Evolutionary conservation across 2,329 filamentous ascomycete species (phyloP), one percentile per base, ranked within the genome.

Genomic region (Dichotomopilus funicola): DNA sequence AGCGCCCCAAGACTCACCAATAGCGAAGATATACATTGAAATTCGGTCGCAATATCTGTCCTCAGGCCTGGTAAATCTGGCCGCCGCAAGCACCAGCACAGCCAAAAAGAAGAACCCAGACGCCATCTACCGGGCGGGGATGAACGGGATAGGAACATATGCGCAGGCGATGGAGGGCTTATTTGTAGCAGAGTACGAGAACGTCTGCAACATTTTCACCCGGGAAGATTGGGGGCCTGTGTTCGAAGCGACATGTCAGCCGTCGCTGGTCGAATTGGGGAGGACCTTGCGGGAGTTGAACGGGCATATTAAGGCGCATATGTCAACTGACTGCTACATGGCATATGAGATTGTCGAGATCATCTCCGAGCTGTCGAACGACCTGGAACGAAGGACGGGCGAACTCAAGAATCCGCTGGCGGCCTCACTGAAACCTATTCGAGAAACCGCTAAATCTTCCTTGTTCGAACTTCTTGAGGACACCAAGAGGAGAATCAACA

Each of bases 281-380:
- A 85, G 89, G 63, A 96, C 94, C 0, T 72, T 97, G 53, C 83
- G 88, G 34, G 92, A 97, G 66, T 78, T 99, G 36, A 96, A 97
- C 69, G 80, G 82, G 49, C 91, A 96, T 66, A 91, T 97, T 71
- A 91, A 91, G 67, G 76, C 81, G 42, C 91, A 96, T 66, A 75
- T 96, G 41, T 82, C 85, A 62, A 96, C 90, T 0, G 94, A 99
- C 70, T 97, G 92, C 71, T 97, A 89, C 69, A 80, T 99, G 49
- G 91, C 91, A 6, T 99, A 95, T 69, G 94, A 99, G 68, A 89
- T 97, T 36, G 89, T 95, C 36, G 92, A 96, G 65, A 89, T 96
- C 58, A 83, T 97, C 47, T 88, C 89, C 0, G 81, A 80, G 10
- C 78, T 96, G 48, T 91, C 90, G 2, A 86, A 85, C 54, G 85